Evolutionary conservation across 1,284 basidiomycete genomes (phyloP), one percentile per base, ranked within the genome.

Genomic region (Ceratobasidium sp.): DNA sequence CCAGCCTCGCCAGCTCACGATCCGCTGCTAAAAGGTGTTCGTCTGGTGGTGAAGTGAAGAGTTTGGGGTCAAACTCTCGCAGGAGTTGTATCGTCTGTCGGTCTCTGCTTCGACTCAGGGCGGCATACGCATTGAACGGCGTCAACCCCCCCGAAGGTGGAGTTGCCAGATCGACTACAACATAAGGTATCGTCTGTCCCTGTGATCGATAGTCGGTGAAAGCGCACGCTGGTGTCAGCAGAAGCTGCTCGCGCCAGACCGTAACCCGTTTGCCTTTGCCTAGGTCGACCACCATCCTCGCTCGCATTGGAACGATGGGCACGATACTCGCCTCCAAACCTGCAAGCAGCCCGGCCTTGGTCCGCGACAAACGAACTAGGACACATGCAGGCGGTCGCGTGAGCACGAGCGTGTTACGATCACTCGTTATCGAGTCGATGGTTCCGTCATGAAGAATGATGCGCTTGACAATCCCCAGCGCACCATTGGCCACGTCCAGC

Each of bases 31-130:
- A 11, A 29, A 59, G 31, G 9, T 41, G 13, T 22, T 56, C 22
- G 27, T 3, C 3, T 13, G 46, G 56, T 29, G 65, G 41, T 29
- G 37, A 51, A 16, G 59, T 53, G 41, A 71, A 71, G 8, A 71
- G 41, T 34, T 39, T 46, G 39, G 13, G 13, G 24, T 41, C n/a
- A 29, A 74, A 49, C 41, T 51, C 53, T 14, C 54, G 27, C 24
- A 54, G 22, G 13, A 74, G 59, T 1, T 51, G 6, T n/a, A 19
- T 77, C 71, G 80, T 62, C 79, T 80, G 37, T 78, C 75, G 0
- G 71, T 74, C 14, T 79, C 79, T n/a, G 62, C 76, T n/a, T n/a
- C n/a, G n/a, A n/a, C n/a, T n/a, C n/a, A n/a, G n/a, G n/a, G n/a
- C n/a, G n/a, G n/a, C n/a, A n/a, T 69, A 64, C 6, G 61, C 51